phyloP scores from a whole-genome alignment of 2,329 filamentous ascomycete genomes.

The Sclerotinia spermophila region DNA sequence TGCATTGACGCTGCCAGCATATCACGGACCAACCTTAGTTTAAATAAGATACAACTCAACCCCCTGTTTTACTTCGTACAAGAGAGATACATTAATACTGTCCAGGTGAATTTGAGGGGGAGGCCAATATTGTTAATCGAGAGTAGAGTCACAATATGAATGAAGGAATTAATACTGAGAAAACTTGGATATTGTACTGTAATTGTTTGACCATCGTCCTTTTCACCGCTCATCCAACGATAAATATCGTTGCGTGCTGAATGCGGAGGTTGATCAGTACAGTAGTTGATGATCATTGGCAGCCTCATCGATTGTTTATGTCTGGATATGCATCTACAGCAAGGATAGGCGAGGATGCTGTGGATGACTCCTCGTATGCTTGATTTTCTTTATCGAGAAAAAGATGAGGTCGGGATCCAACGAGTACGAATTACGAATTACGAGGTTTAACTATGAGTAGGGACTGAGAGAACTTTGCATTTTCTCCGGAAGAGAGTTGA shows the following conservation, averaged over 20 bases:
- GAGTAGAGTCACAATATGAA: background rate
- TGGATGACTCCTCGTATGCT: slow-evolving; percentile 9
- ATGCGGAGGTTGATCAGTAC: background rate
- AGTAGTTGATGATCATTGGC: background rate
- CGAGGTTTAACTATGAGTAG: background rate
- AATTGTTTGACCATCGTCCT: background rate
- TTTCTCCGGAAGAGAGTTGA: background rate
- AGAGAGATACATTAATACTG: slow-evolving; percentile 6
- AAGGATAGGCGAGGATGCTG: slow-evolving; percentile 8
- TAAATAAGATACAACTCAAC: background rate
- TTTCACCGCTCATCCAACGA: slow-evolving; percentile 16
- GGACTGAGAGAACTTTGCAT: background rate
- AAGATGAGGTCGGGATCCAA: background rate
- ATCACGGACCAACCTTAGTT: slow-evolving; percentile 4
- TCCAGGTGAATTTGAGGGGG: slow-evolving; percentile 7
- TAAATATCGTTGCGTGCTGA: background rate
- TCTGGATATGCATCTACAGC: background rate
- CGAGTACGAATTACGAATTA: slow-evolving; percentile 3
- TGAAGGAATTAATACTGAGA: background rate
- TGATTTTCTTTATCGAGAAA: background rate
- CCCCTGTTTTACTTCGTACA: slow-evolving; percentile 14
- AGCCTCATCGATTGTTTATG: slow-evolving; percentile 18
- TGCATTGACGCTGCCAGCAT: slow-evolving; percentile 15
- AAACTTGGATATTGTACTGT: background rate
- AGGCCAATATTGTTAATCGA: background rate